Percentiles rank a stretch among this genome's conserved stretches.
These are phyloP conservation scores for Kwoniella pini DNA, from an alignment of 768 basidiomycete genomes.

Conservation along the genomic window DNA sequence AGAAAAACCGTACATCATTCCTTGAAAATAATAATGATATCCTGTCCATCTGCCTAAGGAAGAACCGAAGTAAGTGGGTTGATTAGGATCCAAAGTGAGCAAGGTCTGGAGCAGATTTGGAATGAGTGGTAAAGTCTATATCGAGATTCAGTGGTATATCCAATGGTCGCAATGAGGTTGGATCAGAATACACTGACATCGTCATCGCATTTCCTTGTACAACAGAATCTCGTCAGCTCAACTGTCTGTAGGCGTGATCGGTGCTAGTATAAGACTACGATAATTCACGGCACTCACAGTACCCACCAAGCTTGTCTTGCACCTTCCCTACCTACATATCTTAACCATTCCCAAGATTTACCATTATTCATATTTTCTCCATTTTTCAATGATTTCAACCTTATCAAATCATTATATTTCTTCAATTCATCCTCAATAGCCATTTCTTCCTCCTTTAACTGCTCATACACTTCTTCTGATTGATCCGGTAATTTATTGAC, in stretches of 20 bases:
- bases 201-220: constrained; percentile 37
- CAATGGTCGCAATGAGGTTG: neutral
- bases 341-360: constrained; percentile 40
- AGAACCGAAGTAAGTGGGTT: constrained; percentile 40
- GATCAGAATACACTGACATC: constrained; percentile 27
- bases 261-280: neutral
- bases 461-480: neutral
- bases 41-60: constrained; percentile 26
- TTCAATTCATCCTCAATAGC: constrained; percentile 24
- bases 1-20: constrained; percentile 44
- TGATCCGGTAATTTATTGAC: neutral
- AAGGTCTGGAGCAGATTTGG: constrained; percentile 40
- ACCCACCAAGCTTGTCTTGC: constrained; percentile 39
- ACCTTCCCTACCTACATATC: constrained; percentile 31
- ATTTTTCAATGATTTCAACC: constrained; percentile 27
- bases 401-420: constrained; percentile 37
- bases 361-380: constrained; percentile 49
- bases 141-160: neutral
- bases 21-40: constrained; percentile 37
- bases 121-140: constrained; percentile 35
- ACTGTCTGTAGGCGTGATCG: neutral
- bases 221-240: constrained; percentile 9
- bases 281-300: constrained; percentile 24
- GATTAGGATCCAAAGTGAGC: constrained; percentile 14
- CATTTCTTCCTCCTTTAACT: constrained; percentile 16